Evolutionary conservation across 2,329 filamentous ascomycete species (phyloP).

Genomic region (Verticillium isaacii): DNA sequence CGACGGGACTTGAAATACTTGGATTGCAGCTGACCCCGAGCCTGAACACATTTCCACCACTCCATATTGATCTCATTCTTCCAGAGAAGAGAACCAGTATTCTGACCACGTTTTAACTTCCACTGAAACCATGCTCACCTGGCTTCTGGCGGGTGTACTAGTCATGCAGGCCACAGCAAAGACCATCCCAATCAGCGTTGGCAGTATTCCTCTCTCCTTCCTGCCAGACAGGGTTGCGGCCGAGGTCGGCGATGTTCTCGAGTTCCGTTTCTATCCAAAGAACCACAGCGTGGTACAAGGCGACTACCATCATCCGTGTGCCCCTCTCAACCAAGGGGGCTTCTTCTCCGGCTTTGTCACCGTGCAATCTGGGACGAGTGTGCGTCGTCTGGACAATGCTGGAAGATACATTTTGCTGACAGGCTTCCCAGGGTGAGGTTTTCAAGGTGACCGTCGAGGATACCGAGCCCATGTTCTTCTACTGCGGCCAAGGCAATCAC

Average conservation of each 20-base stretch:
- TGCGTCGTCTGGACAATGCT: constrained; percentile 14
- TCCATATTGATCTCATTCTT: too few species aligned
- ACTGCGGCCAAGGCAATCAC: constrained; percentile 32
- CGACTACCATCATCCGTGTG: constrained; percentile 29
- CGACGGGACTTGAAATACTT: too few species aligned
- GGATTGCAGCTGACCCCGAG: too few species aligned
- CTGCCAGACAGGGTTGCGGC: constrained; percentile 26
- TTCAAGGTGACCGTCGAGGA: constrained; percentile 28
- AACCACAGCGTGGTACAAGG: constrained; percentile 32
- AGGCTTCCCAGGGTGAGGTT: constrained; percentile 21
- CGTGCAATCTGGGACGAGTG: constrained; percentile 21
- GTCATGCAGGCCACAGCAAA: constrained; percentile 15
- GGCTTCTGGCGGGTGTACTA: neutral
- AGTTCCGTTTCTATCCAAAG: constrained; percentile 29
- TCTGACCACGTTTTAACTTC: neutral
- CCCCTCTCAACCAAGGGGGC: constrained; percentile 23
- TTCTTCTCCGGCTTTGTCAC: constrained; percentile 32
- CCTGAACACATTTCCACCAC: too few species aligned
- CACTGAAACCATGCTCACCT: neutral
- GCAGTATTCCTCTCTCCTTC: constrained; percentile 20
- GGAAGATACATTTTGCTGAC: constrained; percentile 1
- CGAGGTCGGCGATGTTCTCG: constrained; percentile 26
- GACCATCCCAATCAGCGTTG: constrained; percentile 28
- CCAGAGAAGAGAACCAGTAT: too few species aligned
- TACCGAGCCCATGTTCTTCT: constrained; percentile 29